Conservation (phyloP, 768 basidiomycete species). For the Epithele typhae region DNA sequence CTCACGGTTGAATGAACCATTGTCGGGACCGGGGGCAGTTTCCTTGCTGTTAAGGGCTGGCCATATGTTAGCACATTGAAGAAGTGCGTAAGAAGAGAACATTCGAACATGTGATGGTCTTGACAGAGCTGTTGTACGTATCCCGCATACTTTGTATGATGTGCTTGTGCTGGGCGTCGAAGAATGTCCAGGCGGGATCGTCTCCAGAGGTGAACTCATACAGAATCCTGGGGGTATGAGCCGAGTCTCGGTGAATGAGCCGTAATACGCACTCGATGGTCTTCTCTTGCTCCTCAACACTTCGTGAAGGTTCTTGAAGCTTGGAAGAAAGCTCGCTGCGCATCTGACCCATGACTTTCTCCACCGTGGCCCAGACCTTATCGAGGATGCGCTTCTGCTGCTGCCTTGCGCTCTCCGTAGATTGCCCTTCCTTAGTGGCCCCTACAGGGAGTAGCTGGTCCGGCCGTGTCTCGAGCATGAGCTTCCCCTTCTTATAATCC, state of each 20-base stretch:
- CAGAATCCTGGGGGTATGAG: slow-evolving; percentile 55
- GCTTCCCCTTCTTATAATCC: slow-evolving; percentile 96
- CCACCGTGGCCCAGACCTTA: slow-evolving; percentile 93
- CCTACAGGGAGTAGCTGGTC: slow-evolving; percentile 76
- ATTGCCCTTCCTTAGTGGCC: slow-evolving; percentile 51
- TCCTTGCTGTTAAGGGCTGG: slow-evolving; percentile 6
- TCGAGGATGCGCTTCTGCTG: slow-evolving; percentile 93
- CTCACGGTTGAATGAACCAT: slow-evolving; percentile 28
- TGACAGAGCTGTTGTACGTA: slow-evolving; percentile 48
- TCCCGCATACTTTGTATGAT: slow-evolving; percentile 76
- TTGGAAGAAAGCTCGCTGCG: slow-evolving; percentile 69
- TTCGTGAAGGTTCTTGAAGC: slow-evolving; percentile 73
- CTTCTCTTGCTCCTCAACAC: slow-evolving; percentile 93
- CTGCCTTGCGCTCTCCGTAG: slow-evolving; percentile 47
- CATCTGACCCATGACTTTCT: slow-evolving; percentile 94
- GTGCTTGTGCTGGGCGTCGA: slow-evolving; percentile 88
- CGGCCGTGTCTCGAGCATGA: slow-evolving; percentile 84
- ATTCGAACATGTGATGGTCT: slow-evolving; percentile 43
- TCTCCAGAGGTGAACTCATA: slow-evolving; percentile 82
- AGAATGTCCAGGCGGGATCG: slow-evolving; percentile 94
- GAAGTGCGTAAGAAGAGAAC: not conserved
- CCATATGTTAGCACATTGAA: not conserved
- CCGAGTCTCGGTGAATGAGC: not conserved
- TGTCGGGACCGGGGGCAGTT: not conserved
- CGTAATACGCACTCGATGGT: slow-evolving; percentile 76